A percentile compares a stretch with the other conserved stretches of the same genome.
phyloP scores from a whole-genome alignment of 2,329 filamentous ascomycete genomes.

The Sporothrix sp. region DNA sequence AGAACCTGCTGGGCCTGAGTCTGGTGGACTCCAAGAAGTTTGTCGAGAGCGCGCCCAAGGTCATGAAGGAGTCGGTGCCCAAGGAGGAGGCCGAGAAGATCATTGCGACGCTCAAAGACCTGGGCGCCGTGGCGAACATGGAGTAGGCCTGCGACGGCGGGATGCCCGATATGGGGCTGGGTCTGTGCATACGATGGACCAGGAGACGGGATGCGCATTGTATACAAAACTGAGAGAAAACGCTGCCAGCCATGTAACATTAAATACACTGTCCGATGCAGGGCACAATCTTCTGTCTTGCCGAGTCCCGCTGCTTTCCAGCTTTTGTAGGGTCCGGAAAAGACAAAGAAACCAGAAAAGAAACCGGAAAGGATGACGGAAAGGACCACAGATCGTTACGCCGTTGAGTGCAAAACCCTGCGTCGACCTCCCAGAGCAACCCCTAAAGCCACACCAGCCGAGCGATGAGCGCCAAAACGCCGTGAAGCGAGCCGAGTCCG shows the following conservation, averaged over 20 bases:
- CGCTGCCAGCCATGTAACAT: conserved; percentile 22
- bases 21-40: conserved; percentile 99
- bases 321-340: too few species aligned
- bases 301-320: too few species aligned
- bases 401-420: too few species aligned
- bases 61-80: conserved; percentile 96
- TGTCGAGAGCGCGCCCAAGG: conserved; percentile 93
- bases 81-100: conserved; percentile 99
- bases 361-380: too few species aligned
- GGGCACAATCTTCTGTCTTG: conserved; percentile 6
- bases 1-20: conserved; percentile 85
- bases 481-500: too few species aligned
- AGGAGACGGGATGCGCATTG: too few species aligned
- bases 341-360: too few species aligned
- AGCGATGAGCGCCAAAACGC: too few species aligned
- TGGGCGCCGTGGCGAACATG: conserved; percentile 84
- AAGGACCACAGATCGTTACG: too few species aligned
- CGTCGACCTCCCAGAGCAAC: too few species aligned
- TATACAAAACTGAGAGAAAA: conserved; percentile 20
- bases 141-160: too few species aligned
- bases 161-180: neutral
- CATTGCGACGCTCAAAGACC: conserved; percentile 79
- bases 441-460: too few species aligned
- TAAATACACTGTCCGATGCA: conserved; percentile 15
- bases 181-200: neutral